These are phyloP conservation scores for Panicum hallii DNA, from an alignment of 202 grass and related monocot species.

Conservation along the genomic window DNA sequence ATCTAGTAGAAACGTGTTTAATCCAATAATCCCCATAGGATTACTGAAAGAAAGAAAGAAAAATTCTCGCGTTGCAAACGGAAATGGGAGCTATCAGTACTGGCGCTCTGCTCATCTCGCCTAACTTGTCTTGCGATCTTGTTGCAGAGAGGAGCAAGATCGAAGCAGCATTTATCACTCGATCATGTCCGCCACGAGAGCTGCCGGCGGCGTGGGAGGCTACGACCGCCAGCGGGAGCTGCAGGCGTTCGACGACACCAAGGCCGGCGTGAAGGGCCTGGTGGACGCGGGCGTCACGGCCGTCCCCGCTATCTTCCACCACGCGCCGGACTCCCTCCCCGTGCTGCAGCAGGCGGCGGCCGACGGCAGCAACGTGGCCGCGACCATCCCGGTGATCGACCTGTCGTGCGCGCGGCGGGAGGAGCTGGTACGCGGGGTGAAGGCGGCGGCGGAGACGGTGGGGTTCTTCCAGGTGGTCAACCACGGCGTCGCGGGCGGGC, in stretches of 20 bases:
- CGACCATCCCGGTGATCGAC: constrained; percentile 19
- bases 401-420: neutral
- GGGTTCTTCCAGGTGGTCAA: constrained; percentile 42
- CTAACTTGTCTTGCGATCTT: neutral
- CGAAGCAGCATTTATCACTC: neutral
- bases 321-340: neutral
- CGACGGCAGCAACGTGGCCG: neutral
- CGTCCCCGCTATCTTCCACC: constrained; percentile 38
- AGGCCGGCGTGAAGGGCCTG: constrained; percentile 30
- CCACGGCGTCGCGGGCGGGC: neutral
- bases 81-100: too few relatives aligned
- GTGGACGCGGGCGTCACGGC: constrained; percentile 19
- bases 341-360: neutral
- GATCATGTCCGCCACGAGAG: neutral
- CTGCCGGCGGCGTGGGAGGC: neutral
- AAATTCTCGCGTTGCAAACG: too few relatives aligned
- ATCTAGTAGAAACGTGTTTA: too few relatives aligned
- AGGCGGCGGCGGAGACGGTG: neutral
- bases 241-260: constrained; percentile 29
- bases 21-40: too few relatives aligned
- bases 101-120: neutral
- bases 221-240: constrained; percentile 16
- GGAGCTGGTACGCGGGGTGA: neutral
- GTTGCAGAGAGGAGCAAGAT: neutral
- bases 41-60: too few relatives aligned